Evolutionary conservation across 2,329 filamentous ascomycete genomes (phyloP).

Genomic region (Xylariaceae sp.): DNA sequence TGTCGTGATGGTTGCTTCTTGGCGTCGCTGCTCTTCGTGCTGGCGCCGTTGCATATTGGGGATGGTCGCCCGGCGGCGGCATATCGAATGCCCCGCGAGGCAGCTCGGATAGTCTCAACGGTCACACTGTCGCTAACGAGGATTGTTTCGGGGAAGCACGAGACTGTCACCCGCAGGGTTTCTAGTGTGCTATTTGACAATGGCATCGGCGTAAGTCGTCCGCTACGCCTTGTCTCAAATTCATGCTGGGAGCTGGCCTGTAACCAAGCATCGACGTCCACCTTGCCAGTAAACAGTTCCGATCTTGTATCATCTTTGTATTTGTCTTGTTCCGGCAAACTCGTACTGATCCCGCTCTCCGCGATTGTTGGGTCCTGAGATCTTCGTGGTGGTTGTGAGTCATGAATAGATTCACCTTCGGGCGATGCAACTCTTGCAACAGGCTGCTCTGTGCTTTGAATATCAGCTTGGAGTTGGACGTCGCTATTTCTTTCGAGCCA

Average conservation of each 20-base stretch:
- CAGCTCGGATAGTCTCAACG: conserved; percentile 54
- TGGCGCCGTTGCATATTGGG: conserved; percentile 13
- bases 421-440: too few relatives aligned
- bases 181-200: conserved; percentile 52
- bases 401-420: too few relatives aligned
- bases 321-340: too few relatives aligned
- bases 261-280: conserved; percentile 24
- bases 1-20: conserved; percentile 1
- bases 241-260: conserved; percentile 17
- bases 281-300: conserved; percentile 9
- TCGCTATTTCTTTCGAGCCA: too few relatives aligned
- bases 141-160: conserved; percentile 58
- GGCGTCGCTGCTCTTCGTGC: conserved; percentile 18
- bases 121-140: conserved; percentile 52
- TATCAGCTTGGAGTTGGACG: too few relatives aligned
- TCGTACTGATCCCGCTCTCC: too few relatives aligned
- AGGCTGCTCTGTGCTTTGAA: too few relatives aligned
- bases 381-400: too few relatives aligned
- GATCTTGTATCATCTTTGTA: too few relatives aligned
- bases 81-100: conserved; percentile 51
- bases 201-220: conserved; percentile 39
- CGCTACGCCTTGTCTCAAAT: conserved; percentile 19
- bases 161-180: conserved; percentile 49
- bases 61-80: conserved; percentile 10
- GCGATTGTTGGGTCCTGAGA: too few relatives aligned